phyloP scores from a whole-genome alignment of 495 filamentous ascomycete species.

The Hypomontagnella monticulosa region DNA sequence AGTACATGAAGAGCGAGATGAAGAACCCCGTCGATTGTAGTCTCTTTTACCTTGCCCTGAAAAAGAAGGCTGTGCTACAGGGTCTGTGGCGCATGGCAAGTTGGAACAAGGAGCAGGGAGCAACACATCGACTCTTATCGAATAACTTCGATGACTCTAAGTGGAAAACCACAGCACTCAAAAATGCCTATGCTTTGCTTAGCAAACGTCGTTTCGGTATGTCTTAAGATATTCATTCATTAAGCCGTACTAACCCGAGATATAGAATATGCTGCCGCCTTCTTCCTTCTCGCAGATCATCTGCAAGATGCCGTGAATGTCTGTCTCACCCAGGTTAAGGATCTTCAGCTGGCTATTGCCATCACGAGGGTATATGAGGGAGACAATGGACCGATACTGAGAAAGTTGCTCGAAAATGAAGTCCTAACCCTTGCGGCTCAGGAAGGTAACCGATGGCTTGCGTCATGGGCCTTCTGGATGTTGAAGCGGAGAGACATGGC shows the following conservation, averaged over 20 bases:
- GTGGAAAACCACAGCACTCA: constrained; percentile 90
- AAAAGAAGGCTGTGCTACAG: constrained; percentile 90
- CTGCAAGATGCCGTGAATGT: constrained; percentile 86
- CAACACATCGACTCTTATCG: constrained; percentile 77
- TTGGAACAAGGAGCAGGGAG: constrained; percentile 86
- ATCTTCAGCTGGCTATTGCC: constrained; percentile 90
- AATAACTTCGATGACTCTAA: constrained; percentile 88
- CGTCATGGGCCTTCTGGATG: constrained; percentile 97
- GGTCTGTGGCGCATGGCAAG: constrained; percentile 96
- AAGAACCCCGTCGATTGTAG: constrained; percentile 96
- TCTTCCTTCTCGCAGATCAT: constrained; percentile 91
- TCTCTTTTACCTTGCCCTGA: constrained; percentile 88
- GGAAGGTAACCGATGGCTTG: constrained; percentile 91
- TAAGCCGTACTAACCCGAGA: constrained; percentile 20
- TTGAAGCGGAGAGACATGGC: constrained; percentile 83
- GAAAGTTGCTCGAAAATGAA: constrained; percentile 78
- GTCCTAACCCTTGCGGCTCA: constrained; percentile 80
- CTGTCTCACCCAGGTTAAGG: constrained; percentile 82
- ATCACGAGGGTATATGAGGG: constrained; percentile 90
- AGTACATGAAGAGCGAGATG: constrained; percentile 87
- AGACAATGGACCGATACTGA: constrained; percentile 78
- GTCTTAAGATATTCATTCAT: constrained; percentile 20
- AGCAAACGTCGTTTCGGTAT: constrained; percentile 88
- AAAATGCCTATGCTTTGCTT: constrained; percentile 97
- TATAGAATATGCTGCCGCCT: constrained; percentile 91